Evolutionary conservation across 192 early-diverging fungal species (phyloP).

Genomic region (Glomus cerebriforme): DNA sequence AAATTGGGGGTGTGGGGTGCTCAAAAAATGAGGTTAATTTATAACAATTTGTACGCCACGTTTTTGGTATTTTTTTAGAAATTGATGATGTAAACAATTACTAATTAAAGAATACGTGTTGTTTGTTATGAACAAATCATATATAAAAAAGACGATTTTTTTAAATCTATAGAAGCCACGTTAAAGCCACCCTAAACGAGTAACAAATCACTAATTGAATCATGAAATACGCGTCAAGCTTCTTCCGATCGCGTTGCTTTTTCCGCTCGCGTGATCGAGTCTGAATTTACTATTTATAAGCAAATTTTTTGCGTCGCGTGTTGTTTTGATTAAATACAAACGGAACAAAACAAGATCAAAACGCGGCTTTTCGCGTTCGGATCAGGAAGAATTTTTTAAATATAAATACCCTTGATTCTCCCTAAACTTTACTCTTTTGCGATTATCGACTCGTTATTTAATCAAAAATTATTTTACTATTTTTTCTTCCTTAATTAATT

Average conservation of each 20-base stretch:
- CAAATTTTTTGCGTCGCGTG: too few species aligned
- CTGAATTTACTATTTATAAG: too few species aligned
- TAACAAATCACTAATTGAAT: not conserved
- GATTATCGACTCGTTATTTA: not conserved
- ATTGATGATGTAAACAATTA: constrained; percentile 11
- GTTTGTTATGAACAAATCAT: not conserved
- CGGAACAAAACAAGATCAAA: not conserved
- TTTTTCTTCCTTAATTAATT: not conserved
- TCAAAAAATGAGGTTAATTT: constrained; percentile 2
- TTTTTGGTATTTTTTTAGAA: not conserved
- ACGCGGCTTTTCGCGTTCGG: not conserved
- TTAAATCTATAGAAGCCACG: not conserved
- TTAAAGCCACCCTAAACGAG: not conserved
- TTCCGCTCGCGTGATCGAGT: not conserved
- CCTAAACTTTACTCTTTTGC: not conserved
- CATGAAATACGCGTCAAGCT: not conserved
- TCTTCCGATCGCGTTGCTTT: not conserved
- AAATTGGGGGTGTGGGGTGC: not conserved
- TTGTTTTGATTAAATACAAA: not conserved
- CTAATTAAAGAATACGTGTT: constrained; percentile 11
- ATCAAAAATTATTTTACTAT: not conserved
- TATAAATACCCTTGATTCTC: not conserved
- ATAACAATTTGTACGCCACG: constrained; percentile 8
- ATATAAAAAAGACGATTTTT: not conserved
- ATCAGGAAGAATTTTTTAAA: not conserved